These are phyloP conservation scores for Ilex aquifolium DNA, from an alignment of 257 asterid genomes.

Conservation along the genomic window DNA sequence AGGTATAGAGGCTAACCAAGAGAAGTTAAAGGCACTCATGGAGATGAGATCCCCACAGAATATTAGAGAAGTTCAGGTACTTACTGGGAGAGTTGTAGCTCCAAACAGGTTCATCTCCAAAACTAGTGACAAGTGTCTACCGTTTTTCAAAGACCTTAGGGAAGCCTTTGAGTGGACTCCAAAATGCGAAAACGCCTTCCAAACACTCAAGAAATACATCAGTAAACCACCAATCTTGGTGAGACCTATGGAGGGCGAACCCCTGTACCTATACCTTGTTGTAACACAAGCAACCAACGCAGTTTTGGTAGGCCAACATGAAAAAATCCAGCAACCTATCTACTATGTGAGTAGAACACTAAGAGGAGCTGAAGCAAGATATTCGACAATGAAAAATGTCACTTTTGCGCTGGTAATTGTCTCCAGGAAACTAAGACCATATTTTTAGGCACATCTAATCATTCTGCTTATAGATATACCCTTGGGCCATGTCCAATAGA, in stretches of 20 bases:
- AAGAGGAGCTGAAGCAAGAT: neutral
- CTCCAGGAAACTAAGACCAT: neutral
- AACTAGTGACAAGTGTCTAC: neutral
- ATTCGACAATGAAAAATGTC: too few relatives aligned
- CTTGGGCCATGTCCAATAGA: too few relatives aligned
- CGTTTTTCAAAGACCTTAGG: too few relatives aligned
- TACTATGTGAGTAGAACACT: neutral
- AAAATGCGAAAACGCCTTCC: neutral
- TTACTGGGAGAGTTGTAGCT: neutral
- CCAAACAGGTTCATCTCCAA: neutral
- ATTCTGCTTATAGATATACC: neutral
- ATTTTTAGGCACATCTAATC: neutral
- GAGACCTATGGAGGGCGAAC: too few relatives aligned
- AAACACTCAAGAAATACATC: neutral
- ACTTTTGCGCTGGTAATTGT: neutral
- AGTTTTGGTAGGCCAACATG: too few relatives aligned
- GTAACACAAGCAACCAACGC: too few relatives aligned
- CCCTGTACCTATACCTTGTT: too few relatives aligned
- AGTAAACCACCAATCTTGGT: neutral
- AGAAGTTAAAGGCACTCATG: too few relatives aligned
- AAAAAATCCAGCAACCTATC: too few relatives aligned
- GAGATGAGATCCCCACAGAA: neutral
- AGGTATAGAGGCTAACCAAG: neutral
- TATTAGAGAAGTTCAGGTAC: neutral
- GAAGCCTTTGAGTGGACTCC: neutral